Evolutionary conservation across 805 yeast genomes (phyloP).

Genomic region (Saturnispora mendoncae): DNA sequence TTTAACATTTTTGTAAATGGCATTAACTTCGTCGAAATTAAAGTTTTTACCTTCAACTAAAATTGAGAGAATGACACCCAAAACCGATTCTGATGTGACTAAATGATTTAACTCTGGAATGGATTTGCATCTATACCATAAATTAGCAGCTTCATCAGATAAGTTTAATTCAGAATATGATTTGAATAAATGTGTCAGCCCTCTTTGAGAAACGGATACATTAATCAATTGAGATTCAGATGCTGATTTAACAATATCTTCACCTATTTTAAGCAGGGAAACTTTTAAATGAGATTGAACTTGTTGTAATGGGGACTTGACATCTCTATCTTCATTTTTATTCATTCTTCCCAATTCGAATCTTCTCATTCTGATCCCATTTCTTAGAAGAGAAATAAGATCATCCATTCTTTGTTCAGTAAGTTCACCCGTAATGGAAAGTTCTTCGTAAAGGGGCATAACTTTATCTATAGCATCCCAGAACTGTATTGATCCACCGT

Average conservation of each 20-base stretch:
- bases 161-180: slow-evolving; percentile 51
- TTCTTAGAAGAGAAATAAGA: slow-evolving; percentile 42
- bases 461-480: slow-evolving; percentile 45
- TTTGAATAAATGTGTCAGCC: slow-evolving; percentile 48
- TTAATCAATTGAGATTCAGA: slow-evolving; percentile 20
- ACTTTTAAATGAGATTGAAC: slow-evolving; percentile 36
- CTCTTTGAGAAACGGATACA: slow-evolving; percentile 37
- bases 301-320: slow-evolving; percentile 41
- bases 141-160: slow-evolving; percentile 49
- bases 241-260: slow-evolving; percentile 34
- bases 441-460: slow-evolving; percentile 41
- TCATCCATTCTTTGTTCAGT: slow-evolving; percentile 36
- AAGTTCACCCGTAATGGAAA: slow-evolving; percentile 40
- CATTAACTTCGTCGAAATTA: slow-evolving; percentile 48
- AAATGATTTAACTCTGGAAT: slow-evolving; percentile 31
- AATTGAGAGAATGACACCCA: slow-evolving; percentile 62
- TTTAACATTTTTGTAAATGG: slow-evolving; percentile 37
- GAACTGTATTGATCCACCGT: slow-evolving; percentile 31
- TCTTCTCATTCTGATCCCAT: slow-evolving; percentile 48
- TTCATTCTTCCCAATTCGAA: slow-evolving; percentile 42
- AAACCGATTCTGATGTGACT: slow-evolving; percentile 54
- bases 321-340: slow-evolving; percentile 50
- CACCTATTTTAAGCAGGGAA: slow-evolving; percentile 38
- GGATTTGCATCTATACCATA: slow-evolving; percentile 58
- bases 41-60: slow-evolving; percentile 51